Percentiles rank a stretch among this genome's conserved stretches.
phyloP scores from a whole-genome alignment of 148 eudicot species.

The Beta vulgaris region DNA sequence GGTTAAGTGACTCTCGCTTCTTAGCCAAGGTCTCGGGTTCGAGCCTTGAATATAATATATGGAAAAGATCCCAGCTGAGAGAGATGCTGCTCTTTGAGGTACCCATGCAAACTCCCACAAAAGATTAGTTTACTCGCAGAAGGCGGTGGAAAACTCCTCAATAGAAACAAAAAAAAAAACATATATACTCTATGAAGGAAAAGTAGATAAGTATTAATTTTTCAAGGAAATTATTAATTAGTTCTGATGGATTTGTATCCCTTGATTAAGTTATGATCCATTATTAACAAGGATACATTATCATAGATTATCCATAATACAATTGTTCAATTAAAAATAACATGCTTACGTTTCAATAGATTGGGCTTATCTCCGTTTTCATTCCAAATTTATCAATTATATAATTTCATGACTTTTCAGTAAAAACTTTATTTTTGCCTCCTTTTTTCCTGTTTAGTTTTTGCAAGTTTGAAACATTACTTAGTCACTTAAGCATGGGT shows the following conservation, averaged over 20 bases:
- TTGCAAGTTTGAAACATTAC: background rate
- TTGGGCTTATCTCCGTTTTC: conserved; percentile 10
- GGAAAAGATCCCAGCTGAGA: too few species aligned
- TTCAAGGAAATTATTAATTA: background rate
- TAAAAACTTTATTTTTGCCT: background rate
- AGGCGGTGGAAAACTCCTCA: too few species aligned
- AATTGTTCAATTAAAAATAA: background rate
- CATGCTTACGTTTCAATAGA: conserved; percentile 11
- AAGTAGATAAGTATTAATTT: too few species aligned
- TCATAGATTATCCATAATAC: conserved; percentile 19
- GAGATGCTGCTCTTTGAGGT: too few species aligned
- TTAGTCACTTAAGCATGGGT: conserved; percentile 14
- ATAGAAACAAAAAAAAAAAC: too few species aligned
- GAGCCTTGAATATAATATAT: too few species aligned
- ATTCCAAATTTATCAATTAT: conserved; percentile 15
- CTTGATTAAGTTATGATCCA: background rate
- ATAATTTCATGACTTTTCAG: background rate
- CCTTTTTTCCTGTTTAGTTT: background rate
- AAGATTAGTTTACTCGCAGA: too few species aligned
- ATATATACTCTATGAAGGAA: too few species aligned
- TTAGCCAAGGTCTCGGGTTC: too few species aligned
- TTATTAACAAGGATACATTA: conserved; percentile 4
- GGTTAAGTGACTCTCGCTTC: too few species aligned
- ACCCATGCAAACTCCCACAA: too few species aligned
- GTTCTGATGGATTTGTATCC: conserved; percentile 10